Base-by-base conservation (phyloP, 495 filamentous ascomycete genomes). In the Penicillium pancosmium region DNA sequence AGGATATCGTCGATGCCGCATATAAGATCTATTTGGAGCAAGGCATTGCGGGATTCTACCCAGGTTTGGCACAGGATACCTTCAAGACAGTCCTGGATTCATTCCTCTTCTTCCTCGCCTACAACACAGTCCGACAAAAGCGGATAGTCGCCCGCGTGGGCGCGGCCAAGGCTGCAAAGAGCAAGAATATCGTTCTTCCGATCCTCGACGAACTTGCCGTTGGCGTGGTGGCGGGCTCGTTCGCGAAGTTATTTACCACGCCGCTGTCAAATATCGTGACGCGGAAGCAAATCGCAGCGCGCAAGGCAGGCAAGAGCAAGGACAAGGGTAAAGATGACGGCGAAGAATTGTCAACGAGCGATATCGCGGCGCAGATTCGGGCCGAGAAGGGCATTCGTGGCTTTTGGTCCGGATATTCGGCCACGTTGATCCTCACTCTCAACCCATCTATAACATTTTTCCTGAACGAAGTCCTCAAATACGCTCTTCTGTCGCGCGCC, bases 401-500 rank as follows among this genome's bases (percentile, higher is more conserved):
- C 0, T 90, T 96, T 62, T 97, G 93, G 93, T 90, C 91, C 0
- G 93, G 93, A 3, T 97, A 97, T 72, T 89, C 88, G 12, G 92
- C 92, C 0, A 84, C 82, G 27, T 70, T 94, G 51, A 80, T 96
- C 50, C 71, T 97, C 34, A 93, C 93, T 1, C 76, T 97, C 1
- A 97, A 97, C 65, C 93, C 93, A 9, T 86, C 86, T 50, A 78
- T 96, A 55, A 97, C 93, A 0, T 93, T 96, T 65, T 86, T 93
- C 63, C 76, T 96, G 16, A 89, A 96, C 62, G 86, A 88, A 61
- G 64, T 85, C 8, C 73, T 93, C 8, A 88, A 88, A 68, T 81
- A 84, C 50, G 60, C 77, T 5, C 57, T 88, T 13, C 76, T 91
- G 1, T 74, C 83, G 0, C 70, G 77, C 0, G 64, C 78, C 0